These are phyloP conservation scores for Teratosphaeria pseudoeucalypti DNA, from an alignment of 2,329 filamentous ascomycete species.

Conservation along the genomic window DNA sequence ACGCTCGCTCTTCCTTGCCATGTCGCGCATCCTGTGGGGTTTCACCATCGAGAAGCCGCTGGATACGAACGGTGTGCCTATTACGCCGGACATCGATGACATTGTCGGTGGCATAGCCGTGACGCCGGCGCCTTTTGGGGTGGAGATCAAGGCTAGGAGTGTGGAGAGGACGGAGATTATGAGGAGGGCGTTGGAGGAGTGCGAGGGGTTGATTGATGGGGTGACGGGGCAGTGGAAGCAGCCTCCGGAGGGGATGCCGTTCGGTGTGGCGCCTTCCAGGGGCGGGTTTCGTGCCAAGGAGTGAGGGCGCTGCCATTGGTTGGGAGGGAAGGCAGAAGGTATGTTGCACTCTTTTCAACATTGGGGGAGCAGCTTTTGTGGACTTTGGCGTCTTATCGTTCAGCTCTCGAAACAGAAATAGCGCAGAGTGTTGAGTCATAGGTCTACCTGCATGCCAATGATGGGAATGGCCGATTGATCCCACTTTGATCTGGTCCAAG, in stretches of 20 bases:
- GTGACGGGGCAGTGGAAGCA: slow-evolving; percentile 20
- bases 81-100: slow-evolving; percentile 30
- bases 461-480: too few relatives aligned
- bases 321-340: too few relatives aligned
- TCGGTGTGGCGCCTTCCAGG: not conserved
- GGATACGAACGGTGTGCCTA: slow-evolving; percentile 22
- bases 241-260: not conserved
- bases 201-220: slow-evolving; percentile 14
- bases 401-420: too few relatives aligned
- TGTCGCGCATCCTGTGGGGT: slow-evolving; percentile 37
- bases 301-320: not conserved
- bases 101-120: slow-evolving; percentile 35
- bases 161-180: slow-evolving; percentile 22
- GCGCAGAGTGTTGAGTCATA: too few relatives aligned
- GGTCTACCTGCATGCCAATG: too few relatives aligned
- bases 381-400: too few relatives aligned
- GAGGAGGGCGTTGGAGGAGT: slow-evolving; percentile 15
- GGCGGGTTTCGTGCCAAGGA: not conserved
- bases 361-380: too few relatives aligned
- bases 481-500: too few relatives aligned
- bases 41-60: slow-evolving; percentile 28
- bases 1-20: slow-evolving; percentile 21
- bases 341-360: too few relatives aligned
- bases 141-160: slow-evolving; percentile 27
- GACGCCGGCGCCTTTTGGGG: slow-evolving; percentile 32